Base-by-base conservation (phyloP, 257 asterid genomes). In the Striga asiatica region DNA sequence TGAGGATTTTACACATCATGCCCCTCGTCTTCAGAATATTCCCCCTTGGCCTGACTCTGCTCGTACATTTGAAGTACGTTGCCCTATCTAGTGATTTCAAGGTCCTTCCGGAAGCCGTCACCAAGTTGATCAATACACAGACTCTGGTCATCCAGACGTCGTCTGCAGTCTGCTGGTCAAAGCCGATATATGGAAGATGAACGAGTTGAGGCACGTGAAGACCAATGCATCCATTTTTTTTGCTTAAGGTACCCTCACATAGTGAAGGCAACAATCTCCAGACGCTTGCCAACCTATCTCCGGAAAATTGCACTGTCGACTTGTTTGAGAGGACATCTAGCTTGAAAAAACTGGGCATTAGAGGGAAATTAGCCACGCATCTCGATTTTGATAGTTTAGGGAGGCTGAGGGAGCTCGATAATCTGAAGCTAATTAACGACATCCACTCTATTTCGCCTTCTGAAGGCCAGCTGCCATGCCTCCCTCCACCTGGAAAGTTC, bases 101-200 rank as follows among this genome's bases (percentile, higher is more conserved):
- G 2, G 5, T 54, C 4, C 52, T 78, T 32, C 54, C 54, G 6
- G 35, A 22, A 0, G 12, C 9, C 21, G n/a, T 74, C 31, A 48
- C 76, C 27, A 21, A 22, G 34, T 58, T 78, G 0, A 41, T 60
- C 72, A 71, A 78, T 41, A 7, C 63, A 12, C 76, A 68, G 27
- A 74, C 81, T 9, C 19, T 78, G 0, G 16, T 56, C 14, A n/a
- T 78, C 3, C 4, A 68, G 5, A 71, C 84, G 2, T 13, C 23
- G 2, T 29, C 22, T 48, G 14, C 4, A 11, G 19, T 4, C 32
- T 74, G 18, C 55, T 47, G 2, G 14, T 74, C n/a, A 60, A 52
- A 50, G 73, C 69, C 0, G 63, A 62, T 8, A 53, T 74, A 1
- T 70, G 78, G 71, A 54, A 31, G 18, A 43, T 77, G 80, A 20